Conservation (phyloP, 2,329 filamentous ascomycete genomes). For the Daldinia eschscholtzii region DNA sequence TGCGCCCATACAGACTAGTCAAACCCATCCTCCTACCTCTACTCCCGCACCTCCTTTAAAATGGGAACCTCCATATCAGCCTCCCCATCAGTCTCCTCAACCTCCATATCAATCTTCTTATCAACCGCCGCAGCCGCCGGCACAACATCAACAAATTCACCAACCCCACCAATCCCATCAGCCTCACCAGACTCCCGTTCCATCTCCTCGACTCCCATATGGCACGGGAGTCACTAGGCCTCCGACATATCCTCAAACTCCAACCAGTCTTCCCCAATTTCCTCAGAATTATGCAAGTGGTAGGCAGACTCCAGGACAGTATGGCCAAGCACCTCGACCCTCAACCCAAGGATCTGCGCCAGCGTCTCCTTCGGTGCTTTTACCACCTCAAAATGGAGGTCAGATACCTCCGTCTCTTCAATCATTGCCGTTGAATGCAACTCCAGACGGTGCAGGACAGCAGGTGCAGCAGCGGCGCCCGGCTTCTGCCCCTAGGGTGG, state of each 20-base stretch:
- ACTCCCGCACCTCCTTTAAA: slow-evolving; percentile 44
- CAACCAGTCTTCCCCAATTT: slow-evolving; percentile 45
- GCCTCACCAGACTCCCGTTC: slow-evolving; percentile 52
- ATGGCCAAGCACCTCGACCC: slow-evolving; percentile 52
- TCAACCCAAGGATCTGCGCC: slow-evolving; percentile 51
- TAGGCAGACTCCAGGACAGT: slow-evolving; percentile 44
- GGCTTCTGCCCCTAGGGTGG: slow-evolving; percentile 29
- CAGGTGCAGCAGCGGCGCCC: slow-evolving; percentile 43
- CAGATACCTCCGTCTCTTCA: slow-evolving; percentile 51
- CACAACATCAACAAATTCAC: slow-evolving; percentile 49
- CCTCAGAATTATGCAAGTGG: slow-evolving; percentile 45
- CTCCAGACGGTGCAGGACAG: slow-evolving; percentile 50
- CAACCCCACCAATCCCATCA: slow-evolving; percentile 50
- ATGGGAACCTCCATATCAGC: slow-evolving; percentile 59
- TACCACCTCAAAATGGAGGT: slow-evolving; percentile 51
- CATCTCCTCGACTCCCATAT: slow-evolving; percentile 51
- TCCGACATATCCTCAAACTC: slow-evolving; percentile 47
- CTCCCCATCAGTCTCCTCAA: slow-evolving; percentile 40
- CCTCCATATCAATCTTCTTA: slow-evolving; percentile 54
- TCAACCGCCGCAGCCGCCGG: slow-evolving; percentile 30
- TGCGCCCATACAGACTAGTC: slow-evolving; percentile 48
- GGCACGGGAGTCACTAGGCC: slow-evolving; percentile 47
- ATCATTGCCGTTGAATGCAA: slow-evolving; percentile 49
- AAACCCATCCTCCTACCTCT: slow-evolving; percentile 49
- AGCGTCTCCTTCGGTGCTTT: slow-evolving; percentile 48